Percentiles rank a stretch among this genome's conserved stretches.
Evolutionary conservation across 2,329 filamentous ascomycete genomes (phyloP).

Genomic region (Colletotrichum neosansevieriae): DNA sequence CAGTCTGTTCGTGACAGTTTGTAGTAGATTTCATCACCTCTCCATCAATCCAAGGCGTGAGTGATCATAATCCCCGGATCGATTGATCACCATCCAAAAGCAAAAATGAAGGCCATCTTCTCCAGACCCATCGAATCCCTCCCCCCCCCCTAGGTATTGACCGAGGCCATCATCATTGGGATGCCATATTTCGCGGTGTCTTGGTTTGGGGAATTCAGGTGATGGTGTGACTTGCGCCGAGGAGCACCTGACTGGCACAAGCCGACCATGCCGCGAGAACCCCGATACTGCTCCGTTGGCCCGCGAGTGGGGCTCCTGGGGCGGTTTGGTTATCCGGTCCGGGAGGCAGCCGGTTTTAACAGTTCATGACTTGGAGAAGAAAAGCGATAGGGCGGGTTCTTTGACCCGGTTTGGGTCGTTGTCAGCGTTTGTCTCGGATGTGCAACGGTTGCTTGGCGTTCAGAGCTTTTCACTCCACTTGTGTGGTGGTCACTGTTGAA

Average conservation of each 20-base stretch:
- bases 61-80: too few relatives aligned
- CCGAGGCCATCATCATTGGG: background rate
- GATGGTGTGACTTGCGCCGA: background rate
- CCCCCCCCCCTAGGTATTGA: background rate
- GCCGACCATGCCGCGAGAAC: background rate
- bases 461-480: too few relatives aligned
- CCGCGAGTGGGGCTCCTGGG: conserved; percentile 16
- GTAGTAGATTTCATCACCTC: too few relatives aligned
- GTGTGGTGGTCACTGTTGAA: too few relatives aligned
- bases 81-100: too few relatives aligned
- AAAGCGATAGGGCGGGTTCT: accelerated
- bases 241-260: background rate
- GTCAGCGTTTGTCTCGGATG: too few relatives aligned
- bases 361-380: background rate
- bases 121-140: too few relatives aligned
- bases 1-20: too few relatives aligned
- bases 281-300: conserved; percentile 10
- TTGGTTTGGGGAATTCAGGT: background rate
- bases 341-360: background rate
- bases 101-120: too few relatives aligned
- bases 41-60: too few relatives aligned
- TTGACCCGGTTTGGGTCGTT: background rate
- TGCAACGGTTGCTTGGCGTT: too few relatives aligned
- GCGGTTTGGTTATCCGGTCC: conserved; percentile 2
- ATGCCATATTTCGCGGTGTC: background rate